Conservation (phyloP, 805 yeast genomes). For the Sungouiella thailandica region DNA sequence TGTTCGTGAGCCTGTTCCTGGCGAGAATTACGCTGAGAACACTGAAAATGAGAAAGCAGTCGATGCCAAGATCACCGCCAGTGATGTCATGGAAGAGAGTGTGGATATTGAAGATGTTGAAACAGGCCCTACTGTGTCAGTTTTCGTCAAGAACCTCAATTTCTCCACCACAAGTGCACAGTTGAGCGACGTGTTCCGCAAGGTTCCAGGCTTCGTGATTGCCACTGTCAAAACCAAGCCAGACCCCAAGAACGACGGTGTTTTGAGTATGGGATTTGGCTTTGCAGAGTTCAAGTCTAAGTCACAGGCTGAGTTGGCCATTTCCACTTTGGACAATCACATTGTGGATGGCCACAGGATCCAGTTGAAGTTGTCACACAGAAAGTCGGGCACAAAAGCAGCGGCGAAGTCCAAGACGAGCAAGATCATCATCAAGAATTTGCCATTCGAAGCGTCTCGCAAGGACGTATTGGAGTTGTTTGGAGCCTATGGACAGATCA, state of each 20-base stretch:
- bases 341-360: conserved; percentile 85
- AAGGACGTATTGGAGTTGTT: conserved; percentile 89
- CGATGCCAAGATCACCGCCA: conserved; percentile 42
- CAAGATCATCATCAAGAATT: conserved; percentile 90
- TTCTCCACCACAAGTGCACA: conserved; percentile 66
- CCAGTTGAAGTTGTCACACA: conserved; percentile 82
- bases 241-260: conserved; percentile 66
- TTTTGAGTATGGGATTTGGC: conserved; percentile 96
- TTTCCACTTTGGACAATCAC: conserved; percentile 66
- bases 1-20: conserved; percentile 49
- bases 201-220: conserved; percentile 72
- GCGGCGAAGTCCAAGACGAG: conserved; percentile 42
- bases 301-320: conserved; percentile 75
- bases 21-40: conserved; percentile 16
- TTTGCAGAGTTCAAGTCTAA: conserved; percentile 84
- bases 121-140: conserved; percentile 73
- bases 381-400: conserved; percentile 45
- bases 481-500: conserved; percentile 90
- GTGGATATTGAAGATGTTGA: conserved; percentile 37
- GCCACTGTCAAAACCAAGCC: conserved; percentile 86
- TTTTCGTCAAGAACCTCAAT: conserved; percentile 88
- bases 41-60: conserved; percentile 27
- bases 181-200: conserved; percentile 57
- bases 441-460: conserved; percentile 94
- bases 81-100: conserved; percentile 33